phyloP scores from a whole-genome alignment of 345 rosid genomes.

The Linum tenue region DNA sequence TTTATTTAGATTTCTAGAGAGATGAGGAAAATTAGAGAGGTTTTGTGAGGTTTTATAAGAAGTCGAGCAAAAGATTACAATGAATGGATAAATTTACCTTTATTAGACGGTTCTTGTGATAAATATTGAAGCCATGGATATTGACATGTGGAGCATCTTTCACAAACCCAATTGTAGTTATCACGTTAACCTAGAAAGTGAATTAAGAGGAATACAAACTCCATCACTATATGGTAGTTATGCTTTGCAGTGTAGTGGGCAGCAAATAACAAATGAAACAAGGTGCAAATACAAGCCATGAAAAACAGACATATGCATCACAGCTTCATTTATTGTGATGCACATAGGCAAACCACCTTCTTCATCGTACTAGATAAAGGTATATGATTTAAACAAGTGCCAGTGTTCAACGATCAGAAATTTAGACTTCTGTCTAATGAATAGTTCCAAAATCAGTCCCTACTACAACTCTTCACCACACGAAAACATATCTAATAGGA shows the following conservation, averaged over 20 bases:
- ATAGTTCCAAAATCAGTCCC: not conserved
- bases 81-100: constrained; percentile 32
- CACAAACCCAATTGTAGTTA: constrained; percentile 83
- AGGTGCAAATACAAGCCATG: not conserved
- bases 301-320: not conserved
- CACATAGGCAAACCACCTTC: not conserved
- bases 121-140: constrained; percentile 75
- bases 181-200: constrained; percentile 50
- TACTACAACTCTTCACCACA: not conserved
- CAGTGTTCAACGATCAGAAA: not conserved
- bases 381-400: not conserved
- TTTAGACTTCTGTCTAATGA: not conserved
- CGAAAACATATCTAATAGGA: not conserved
- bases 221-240: not conserved
- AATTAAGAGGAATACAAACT: constrained; percentile 10
- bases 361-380: not conserved
- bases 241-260: not conserved
- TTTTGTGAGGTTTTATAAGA: too few relatives aligned
- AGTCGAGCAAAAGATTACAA: too few relatives aligned
- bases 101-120: constrained; percentile 87
- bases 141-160: constrained; percentile 78
- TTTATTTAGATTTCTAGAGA: too few relatives aligned
- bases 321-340: not conserved
- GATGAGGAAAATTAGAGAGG: too few relatives aligned
- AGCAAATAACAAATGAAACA: too few relatives aligned